Conservation (phyloP, 495 filamentous ascomycete species). For the Saxispiralis lemnorum region DNA sequence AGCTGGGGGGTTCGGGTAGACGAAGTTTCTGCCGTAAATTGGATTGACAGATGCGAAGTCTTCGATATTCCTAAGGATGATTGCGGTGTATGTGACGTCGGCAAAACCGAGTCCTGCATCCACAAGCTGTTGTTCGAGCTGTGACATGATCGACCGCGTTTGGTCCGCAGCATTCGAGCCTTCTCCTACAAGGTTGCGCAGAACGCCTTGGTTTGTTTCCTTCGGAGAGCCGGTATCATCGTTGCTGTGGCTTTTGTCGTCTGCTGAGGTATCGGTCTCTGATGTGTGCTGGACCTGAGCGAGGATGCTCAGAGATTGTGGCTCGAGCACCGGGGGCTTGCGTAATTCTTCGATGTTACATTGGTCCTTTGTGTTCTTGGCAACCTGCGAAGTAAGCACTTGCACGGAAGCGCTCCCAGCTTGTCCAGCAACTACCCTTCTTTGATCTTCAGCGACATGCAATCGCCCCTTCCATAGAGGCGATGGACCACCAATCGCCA, state of each 20-base stretch:
- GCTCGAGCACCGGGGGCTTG: conserved; percentile 31
- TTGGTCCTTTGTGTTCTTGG: conserved; percentile 25
- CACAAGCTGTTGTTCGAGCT: background rate
- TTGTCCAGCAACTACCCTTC: conserved; percentile 40
- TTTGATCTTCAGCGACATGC: conserved; percentile 37
- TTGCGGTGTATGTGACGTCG: conserved; percentile 51
- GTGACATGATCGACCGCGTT: conserved; percentile 8
- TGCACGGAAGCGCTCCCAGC: conserved; percentile 54
- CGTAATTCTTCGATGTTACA: conserved; percentile 19
- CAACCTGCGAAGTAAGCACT: conserved; percentile 39
- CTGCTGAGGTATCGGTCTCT: too few species aligned
- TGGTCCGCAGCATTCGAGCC: conserved; percentile 7
- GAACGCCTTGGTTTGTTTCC: background rate
- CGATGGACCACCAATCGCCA: conserved; percentile 64
- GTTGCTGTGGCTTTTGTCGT: too few species aligned
- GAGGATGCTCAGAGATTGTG: conserved; percentile 24
- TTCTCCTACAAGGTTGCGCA: background rate
- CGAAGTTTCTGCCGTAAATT: conserved; percentile 52
- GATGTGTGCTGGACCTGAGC: conserved; percentile 7
- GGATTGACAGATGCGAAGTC: conserved; percentile 59
- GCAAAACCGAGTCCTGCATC: background rate
- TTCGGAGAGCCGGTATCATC: too few species aligned
- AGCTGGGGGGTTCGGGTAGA: conserved; percentile 63
- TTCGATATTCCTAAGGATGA: conserved; percentile 63
- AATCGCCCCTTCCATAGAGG: conserved; percentile 56